phyloP scores from a whole-genome alignment of 139 green algal genomes.

The Chlorella sp. region DNA sequence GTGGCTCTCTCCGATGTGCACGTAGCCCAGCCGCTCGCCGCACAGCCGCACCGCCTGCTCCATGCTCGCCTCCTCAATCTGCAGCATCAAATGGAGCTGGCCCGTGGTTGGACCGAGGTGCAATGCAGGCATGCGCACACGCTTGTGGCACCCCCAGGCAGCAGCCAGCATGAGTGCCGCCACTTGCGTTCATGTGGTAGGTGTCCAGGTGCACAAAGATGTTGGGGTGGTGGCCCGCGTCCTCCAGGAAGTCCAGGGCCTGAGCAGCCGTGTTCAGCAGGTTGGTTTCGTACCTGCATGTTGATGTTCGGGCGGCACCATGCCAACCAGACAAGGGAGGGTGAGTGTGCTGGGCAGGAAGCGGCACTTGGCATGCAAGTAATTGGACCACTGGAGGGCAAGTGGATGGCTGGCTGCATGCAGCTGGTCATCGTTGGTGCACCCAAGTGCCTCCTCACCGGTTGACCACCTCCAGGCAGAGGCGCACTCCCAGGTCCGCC shows the following conservation, averaged over 20 bases:
- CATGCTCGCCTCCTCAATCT: constrained; percentile 56
- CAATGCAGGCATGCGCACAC: too few relatives aligned
- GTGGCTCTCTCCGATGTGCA: constrained; percentile 67
- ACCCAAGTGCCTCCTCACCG: too few relatives aligned
- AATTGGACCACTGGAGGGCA: too few relatives aligned
- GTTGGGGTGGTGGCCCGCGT: constrained; percentile 50
- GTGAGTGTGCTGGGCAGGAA: too few relatives aligned
- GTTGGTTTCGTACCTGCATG: constrained; percentile 65
- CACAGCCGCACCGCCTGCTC: constrained; percentile 43
- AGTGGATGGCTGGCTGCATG: too few relatives aligned
- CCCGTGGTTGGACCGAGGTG: too few relatives aligned
- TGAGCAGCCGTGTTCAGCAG: constrained; percentile 62
- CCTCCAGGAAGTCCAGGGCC: constrained; percentile 58
- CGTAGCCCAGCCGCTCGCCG: constrained; percentile 54
- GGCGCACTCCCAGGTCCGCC: constrained; percentile 34
- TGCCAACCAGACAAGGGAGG: too few relatives aligned
- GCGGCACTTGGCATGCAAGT: too few relatives aligned
- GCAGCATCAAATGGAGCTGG: background rate
- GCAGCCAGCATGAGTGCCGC: too few relatives aligned
- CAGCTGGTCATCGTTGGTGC: too few relatives aligned
- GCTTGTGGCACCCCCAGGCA: too few relatives aligned
- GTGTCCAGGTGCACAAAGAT: constrained; percentile 65
- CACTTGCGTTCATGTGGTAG: constrained; percentile 67
- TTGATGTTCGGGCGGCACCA: too few relatives aligned
- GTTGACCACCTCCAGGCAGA: constrained; percentile 54